Evolutionary conservation across 345 rosid species (phyloP).

Genomic region (Boechera retrofracta): DNA sequence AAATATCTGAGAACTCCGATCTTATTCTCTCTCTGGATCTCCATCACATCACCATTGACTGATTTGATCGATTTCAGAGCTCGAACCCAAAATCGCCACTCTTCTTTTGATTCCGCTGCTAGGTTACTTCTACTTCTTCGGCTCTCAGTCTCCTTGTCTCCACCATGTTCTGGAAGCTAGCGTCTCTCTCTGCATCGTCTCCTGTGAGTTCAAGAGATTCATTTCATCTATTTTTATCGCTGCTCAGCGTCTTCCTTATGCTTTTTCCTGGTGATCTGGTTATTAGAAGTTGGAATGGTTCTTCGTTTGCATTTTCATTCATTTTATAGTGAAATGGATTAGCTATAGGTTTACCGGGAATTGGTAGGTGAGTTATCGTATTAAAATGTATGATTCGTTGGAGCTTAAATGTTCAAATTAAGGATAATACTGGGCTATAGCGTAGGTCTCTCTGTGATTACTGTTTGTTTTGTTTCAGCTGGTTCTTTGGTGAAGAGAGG

Average conservation of each 20-base stretch:
- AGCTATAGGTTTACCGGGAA: no score
- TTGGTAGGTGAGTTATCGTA: no score
- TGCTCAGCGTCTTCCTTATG: neutral
- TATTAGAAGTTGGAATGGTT: neutral
- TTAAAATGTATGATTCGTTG: no score
- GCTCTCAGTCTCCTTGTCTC: neutral
- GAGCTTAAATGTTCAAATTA: no score
- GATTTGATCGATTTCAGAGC: slow-evolving; percentile 31
- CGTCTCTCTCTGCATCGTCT: slow-evolving; percentile 81
- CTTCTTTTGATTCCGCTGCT: slow-evolving; percentile 3
- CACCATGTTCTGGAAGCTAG: slow-evolving; percentile 93
- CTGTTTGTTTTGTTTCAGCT: no score
- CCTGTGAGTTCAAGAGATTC: slow-evolving; percentile 63
- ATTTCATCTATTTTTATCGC: neutral
- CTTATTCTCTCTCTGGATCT: slow-evolving; percentile 39
- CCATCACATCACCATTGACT: slow-evolving; percentile 38
- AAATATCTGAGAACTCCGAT: slow-evolving; percentile 22
- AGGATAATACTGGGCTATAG: no score
- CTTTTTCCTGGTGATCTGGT: slow-evolving; percentile 7
- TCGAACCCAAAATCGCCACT: slow-evolving; percentile 29
- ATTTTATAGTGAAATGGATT: no score
- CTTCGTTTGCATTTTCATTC: neutral
- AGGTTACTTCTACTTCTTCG: neutral
- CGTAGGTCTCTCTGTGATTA: no score
- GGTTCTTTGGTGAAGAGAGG: no score